Evolutionary conservation across 768 basidiomycete species (phyloP), one percentile per base, ranked within the genome.

Genomic region (Boletus bicolor): DNA sequence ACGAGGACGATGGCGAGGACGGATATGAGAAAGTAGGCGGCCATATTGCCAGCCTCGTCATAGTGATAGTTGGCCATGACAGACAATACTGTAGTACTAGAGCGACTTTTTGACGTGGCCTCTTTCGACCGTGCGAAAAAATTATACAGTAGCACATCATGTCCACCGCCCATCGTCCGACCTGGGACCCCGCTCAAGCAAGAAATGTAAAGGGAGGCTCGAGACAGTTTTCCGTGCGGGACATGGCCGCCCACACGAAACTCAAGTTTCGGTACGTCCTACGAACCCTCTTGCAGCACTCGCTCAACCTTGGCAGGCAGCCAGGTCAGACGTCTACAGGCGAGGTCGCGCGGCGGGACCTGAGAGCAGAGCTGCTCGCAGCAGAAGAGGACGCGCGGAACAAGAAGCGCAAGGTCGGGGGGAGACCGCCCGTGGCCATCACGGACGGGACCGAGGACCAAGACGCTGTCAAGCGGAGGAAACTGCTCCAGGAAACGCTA

Each of bases 111-210:
- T 32, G 63, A 64, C 64, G 59, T 62, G 55, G 58, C 62, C 28
- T 39, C 9, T 15, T 1, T 14, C 2, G 28, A 45, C 48, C 62
- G 62, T 63, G 62, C 30, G 62, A 48, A 30, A 30, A 28, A 30
- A 30, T 30, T 7, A 30, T 5, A 30, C 28, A 30, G 6, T 28
- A 28, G 6, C 26, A 30, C 28, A 30, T 7, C 28, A 91, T 92
- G 91, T 93, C 91, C 51, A 93, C 90, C 77, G 91, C 91, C 4
- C 92, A 94, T 72, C 85, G 92, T 75, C 92, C 92, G 64, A 95
- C 92, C 83, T 98, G 95, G 95, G 91, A 95, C 62, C 96, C 96
- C 2, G 94, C 95, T 0, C 91, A 95, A 73, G 96, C 91, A 35
- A 84, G 85, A 64, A 93, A 97, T 74, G 86, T 93, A 58, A 93